phyloP scores from a whole-genome alignment of 108 stramenopile species.

The Pseudonitzschia multistriata region DNA sequence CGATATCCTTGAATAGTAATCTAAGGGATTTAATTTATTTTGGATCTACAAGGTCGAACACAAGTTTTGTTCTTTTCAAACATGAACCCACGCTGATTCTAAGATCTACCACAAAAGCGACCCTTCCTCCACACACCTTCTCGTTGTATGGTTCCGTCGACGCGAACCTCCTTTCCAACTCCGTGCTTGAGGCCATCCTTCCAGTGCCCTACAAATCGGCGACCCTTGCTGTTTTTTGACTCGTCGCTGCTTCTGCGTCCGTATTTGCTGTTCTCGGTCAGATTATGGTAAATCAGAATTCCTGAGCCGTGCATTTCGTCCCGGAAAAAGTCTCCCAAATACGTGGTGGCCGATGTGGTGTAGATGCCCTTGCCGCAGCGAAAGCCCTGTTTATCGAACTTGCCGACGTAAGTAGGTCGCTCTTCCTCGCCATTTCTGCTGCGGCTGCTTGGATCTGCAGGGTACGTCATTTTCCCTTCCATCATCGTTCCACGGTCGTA shows the following conservation, averaged over 20 bases:
- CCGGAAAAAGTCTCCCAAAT: conserved; percentile 32
- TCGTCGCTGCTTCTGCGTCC: not conserved
- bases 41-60: too few species aligned
- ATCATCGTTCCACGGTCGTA: conserved; percentile 16
- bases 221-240: not conserved
- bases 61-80: too few species aligned
- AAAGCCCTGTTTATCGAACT: conserved; percentile 14
- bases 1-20: too few species aligned
- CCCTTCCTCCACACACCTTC: conserved; percentile 30
- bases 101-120: conserved; percentile 6
- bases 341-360: not conserved
- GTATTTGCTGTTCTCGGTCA: not conserved
- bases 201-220: conserved; percentile 44
- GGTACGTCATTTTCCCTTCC: conserved; percentile 32
- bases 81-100: too few species aligned
- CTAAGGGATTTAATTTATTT: too few species aligned
- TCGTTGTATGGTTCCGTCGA: conserved; percentile 7
- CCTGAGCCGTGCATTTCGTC: conserved; percentile 38
- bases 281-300: conserved; percentile 33
- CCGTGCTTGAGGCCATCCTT: conserved; percentile 42
- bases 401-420: conserved; percentile 17
- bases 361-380: conserved; percentile 34
- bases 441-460: not conserved
- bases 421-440: not conserved
- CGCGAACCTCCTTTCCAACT: conserved; percentile 17